Conservation (phyloP, 257 asterid species). For the Solanum peruvianum region DNA sequence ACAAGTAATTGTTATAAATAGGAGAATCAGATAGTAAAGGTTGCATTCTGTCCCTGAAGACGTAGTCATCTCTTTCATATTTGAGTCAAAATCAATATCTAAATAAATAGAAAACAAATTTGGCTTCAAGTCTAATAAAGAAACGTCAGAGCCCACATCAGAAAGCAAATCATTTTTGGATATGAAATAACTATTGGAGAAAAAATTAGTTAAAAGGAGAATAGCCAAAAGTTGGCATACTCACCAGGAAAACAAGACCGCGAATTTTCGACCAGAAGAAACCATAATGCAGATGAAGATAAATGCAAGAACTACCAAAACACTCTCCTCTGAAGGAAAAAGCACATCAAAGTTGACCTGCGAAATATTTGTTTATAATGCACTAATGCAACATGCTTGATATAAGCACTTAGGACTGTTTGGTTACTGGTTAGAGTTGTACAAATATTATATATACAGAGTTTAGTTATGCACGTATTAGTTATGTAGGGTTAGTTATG, state of each 20-base stretch:
- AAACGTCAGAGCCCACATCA: background rate
- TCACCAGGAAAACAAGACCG: background rate
- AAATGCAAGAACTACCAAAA: background rate
- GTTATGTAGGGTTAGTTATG: too few relatives aligned
- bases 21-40: background rate
- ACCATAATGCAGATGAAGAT: background rate
- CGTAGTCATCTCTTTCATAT: background rate
- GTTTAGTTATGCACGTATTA: too few relatives aligned
- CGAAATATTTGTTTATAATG: background rate
- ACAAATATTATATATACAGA: too few relatives aligned
- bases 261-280: background rate
- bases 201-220: background rate
- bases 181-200: background rate
- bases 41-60: background rate
- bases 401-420: background rate
- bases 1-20: slow-evolving; percentile 14
- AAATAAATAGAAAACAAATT: background rate
- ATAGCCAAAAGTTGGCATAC: background rate
- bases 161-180: background rate
- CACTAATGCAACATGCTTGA: background rate
- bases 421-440: too few relatives aligned
- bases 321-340: background rate
- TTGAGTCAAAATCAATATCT: background rate
- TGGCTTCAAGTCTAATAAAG: background rate
- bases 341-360: background rate